Base-by-base conservation (phyloP, 345 rosid genomes). In the Populus pruinosa region DNA sequence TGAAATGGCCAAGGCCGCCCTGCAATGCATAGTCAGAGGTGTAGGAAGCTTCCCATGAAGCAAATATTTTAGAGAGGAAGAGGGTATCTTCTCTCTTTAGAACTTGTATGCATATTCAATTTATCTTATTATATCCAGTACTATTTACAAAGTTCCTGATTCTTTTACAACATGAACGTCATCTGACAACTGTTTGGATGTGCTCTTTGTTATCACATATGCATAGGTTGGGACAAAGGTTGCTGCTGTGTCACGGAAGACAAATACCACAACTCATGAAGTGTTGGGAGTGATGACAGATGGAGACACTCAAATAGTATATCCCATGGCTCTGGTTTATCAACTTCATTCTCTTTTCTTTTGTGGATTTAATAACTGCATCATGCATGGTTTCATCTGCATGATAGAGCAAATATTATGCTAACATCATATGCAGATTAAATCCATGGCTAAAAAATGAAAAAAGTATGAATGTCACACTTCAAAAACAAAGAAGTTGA, bases 191-290 rank as follows among this genome's bases (percentile, higher is more conserved):
- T 7, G 38, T 21, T 8, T 31, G 76, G 65, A 70, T 59, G 20
- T 36, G 20, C 29, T 70, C 11, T 67, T 47, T 27, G 29, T 36
- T 72, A 14, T 73, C 21, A 63, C 44, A 65, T 76, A 61, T 80
- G 35, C 65, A 16, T 61, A 96, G 95, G 96, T 92, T 76, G 99
- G 97, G 43, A 87, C 92, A 36, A 96, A 94, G 87, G 97, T 96
- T 77, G 89, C 97, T 76, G 98, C 99, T 72, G 96, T 93, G 79
- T 96, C 99, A 3, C 86, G 97, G 81, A 96, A 96, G 85, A 94
- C 98, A 13, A 96, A 96, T 82, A 96, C 99, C 65, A 96, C 98
- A 8, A 91, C 88, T 35, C 97, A 96, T 86, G 99, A 96, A 90
- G 94, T 92, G 36, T 81, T 96, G 38, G 98, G 97, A 81, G 97